Evolutionary conservation across 805 yeast species (phyloP).

Genomic region (Starmerella khaoyaiensis): DNA sequence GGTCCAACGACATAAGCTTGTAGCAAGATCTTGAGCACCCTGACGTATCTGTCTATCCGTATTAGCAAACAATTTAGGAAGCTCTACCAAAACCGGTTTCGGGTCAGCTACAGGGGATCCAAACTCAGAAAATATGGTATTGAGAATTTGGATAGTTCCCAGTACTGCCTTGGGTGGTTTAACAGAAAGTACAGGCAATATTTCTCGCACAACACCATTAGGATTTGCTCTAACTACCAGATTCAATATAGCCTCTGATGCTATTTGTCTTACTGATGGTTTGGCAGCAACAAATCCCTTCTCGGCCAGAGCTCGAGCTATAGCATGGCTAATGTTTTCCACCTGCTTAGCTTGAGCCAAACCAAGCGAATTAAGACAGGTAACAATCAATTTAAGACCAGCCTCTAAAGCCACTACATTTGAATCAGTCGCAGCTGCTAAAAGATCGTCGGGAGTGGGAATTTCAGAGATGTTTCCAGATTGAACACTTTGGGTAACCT

Average conservation of each 20-base stretch:
- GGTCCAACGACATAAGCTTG: conserved; percentile 61
- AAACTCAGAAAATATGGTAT: conserved; percentile 42
- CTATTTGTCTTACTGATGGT: conserved; percentile 54
- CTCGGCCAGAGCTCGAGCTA: conserved; percentile 43
- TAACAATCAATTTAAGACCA: conserved; percentile 46
- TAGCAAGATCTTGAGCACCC: conserved; percentile 56
- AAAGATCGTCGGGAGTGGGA: conserved; percentile 27
- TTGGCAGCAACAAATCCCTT: conserved; percentile 70
- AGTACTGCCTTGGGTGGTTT: conserved; percentile 66
- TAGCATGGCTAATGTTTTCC: conserved; percentile 24
- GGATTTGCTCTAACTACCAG: conserved; percentile 58
- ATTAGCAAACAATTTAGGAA: conserved; percentile 66
- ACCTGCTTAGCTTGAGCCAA: conserved; percentile 23
- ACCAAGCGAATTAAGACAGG: conserved; percentile 39
- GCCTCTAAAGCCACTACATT: conserved; percentile 89
- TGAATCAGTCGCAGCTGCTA: conserved; percentile 52
- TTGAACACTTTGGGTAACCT: conserved; percentile 28
- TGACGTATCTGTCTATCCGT: conserved; percentile 78
- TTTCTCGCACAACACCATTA: conserved; percentile 41
- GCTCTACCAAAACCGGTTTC: conserved; percentile 39
- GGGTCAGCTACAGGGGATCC: conserved; percentile 55
- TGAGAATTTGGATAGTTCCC: conserved; percentile 46
- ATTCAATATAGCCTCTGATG: conserved; percentile 48
- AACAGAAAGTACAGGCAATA: conserved; percentile 48
- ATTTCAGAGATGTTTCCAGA: background rate